Evolutionary conservation across 352 stramenopile species (phyloP), one percentile per base, ranked within the genome.

Genomic region (Blastocystis sp.): DNA sequence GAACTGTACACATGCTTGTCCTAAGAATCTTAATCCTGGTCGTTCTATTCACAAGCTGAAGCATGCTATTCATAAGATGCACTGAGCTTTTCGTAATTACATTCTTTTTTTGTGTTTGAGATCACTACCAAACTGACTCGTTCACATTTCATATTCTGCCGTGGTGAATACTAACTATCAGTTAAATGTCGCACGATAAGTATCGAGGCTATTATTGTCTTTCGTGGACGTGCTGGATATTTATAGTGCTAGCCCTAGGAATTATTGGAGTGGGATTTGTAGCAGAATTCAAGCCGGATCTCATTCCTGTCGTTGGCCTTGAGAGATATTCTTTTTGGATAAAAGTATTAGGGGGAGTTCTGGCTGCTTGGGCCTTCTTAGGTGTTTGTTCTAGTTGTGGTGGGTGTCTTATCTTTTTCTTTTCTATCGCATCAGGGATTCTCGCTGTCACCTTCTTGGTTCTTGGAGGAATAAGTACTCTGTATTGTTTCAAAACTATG

Each of bases 1-100:
- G 75, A 99, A 99, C 94, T 99, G 97, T 94, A 98, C 95, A 90
- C 97, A 98, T 91, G 98, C 97, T 78, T 99, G 97, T 93, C 97
- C 97, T 24, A 99, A 99, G 94, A 95, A 98, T 84, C 94, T 99
- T 89, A 99, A 99, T 93, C 97, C 97, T 13, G 97, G 96, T 62
- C 95, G 97, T 91, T 97, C 97, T 54, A 98, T 99, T 91, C 96
- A 94, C 69, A 95, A 98, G 91, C 98, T 99, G 93, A 99, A 99
- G 95, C 40, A 70, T 22, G 73, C 73, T 1, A 42, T 84, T 44
- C 73, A 84, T 44, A 27, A 84, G 15, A 84, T 84, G 73, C 73
- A 80, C 69, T 80, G 59, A 80, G 54, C 24, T 51, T 80, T 40
- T 57, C 48, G 54, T 82, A 87, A 87, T 82, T 87, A 66, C 68